These are phyloP conservation scores for Marasmius oreades DNA, from an alignment of 1,284 basidiomycete genomes.

Conservation along the genomic window DNA sequence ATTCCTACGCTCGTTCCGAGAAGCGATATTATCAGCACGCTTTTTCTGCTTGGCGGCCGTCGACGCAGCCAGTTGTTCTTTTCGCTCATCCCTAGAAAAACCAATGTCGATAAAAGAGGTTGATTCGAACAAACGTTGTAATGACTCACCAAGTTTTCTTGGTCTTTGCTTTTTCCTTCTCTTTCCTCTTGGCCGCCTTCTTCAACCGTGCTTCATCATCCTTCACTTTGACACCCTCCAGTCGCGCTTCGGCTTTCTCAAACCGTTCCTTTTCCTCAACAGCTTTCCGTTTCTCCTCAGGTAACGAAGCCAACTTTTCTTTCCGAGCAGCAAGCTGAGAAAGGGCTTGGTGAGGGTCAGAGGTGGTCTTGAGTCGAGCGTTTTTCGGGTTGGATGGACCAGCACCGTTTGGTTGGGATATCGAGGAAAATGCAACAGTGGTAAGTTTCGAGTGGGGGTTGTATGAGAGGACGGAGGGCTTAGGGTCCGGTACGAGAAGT, in stretches of 20 bases:
- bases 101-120: background rate
- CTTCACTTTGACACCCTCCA: conserved; percentile 84
- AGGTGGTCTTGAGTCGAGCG: conserved; percentile 55
- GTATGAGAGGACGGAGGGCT: conserved; percentile 28
- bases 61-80: conserved; percentile 66
- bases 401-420: conserved; percentile 36
- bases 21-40: conserved; percentile 83
- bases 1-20: conserved; percentile 72
- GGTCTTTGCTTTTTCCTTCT: conserved; percentile 82
- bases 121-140: conserved; percentile 3
- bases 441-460: conserved; percentile 45
- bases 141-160: conserved; percentile 81
- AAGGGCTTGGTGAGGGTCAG: conserved; percentile 83
- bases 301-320: conserved; percentile 66
- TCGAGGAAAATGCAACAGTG: conserved; percentile 68
- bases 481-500: conserved; percentile 62
- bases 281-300: conserved; percentile 76
- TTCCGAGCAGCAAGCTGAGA: conserved; percentile 73
- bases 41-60: conserved; percentile 88
- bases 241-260: conserved; percentile 81
- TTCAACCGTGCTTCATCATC: conserved; percentile 82
- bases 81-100: conserved; percentile 74
- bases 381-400: conserved; percentile 40
- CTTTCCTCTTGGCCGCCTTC: conserved; percentile 87
- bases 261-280: conserved; percentile 80